Evolutionary conservation across 805 yeast genomes (phyloP), one percentile per base, ranked within the genome.

Genomic region (Ogataea zsoltii): DNA sequence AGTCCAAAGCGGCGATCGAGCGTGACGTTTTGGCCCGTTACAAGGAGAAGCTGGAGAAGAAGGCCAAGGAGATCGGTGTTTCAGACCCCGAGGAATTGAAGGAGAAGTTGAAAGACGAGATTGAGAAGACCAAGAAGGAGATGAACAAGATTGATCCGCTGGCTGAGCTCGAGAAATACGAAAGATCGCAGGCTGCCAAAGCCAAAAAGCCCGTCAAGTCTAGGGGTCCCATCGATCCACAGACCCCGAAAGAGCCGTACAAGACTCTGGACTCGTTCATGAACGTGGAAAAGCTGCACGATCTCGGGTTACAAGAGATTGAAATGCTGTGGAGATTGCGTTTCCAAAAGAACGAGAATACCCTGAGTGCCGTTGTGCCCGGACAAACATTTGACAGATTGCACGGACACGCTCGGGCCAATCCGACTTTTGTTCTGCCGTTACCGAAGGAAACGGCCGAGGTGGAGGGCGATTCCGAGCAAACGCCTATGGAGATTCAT

Each of bases 301-400:
- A 70, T 4, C 75, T 91, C 42, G 75, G 79, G 0, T 55, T 63
- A 3, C 73, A 76, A 50, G 95, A 88, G 57, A 70, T 92, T 41
- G 95, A 87, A 56, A 75, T 77, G 55, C 68, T 94, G 15, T 94
- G 99, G 99, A 82, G 88, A 62, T 89, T 96, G 0, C 77, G 96
- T 53, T 91, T 91, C 68, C 77, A 78, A 35, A 63, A 67, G 46
- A 78, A 77, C 46, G 83, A 80, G 6, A 68, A 80, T 37, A 66
- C 82, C 7, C 60, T 94, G 49, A 76, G 81, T 54, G 96, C 97
- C 0, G 72, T 79, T 1, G 68, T 89, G 31, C 76, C 79, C 7
- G 65, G 67, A 2, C 69, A 69, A 2, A 78, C 82, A n/a, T 91
- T 79, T 60, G 72, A 82, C n/a, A 74, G 71, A 33, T 73, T 94